Evolutionary conservation across 371 early-diverging fungal species (phyloP).

Genomic region (Entomophthora muscae): DNA sequence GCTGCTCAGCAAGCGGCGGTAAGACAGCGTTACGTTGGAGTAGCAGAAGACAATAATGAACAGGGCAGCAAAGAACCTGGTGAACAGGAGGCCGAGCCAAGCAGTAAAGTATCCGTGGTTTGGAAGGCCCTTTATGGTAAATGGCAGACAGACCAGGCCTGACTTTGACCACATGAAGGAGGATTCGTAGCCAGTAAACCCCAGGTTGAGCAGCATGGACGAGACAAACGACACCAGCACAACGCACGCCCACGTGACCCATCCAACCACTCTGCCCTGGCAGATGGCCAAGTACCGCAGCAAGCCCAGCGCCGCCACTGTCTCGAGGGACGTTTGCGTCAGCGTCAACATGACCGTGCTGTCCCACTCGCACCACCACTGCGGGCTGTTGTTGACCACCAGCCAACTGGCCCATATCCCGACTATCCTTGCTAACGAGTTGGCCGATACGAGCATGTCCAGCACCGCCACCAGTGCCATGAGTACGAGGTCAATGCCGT

Average conservation of each 20-base stretch:
- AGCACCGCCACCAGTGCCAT: not conserved
- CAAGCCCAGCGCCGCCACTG: not conserved
- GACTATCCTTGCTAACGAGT: not conserved
- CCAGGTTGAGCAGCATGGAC: not conserved
- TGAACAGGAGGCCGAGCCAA: not conserved
- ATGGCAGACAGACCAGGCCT: conserved; percentile 4
- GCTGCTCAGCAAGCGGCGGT: not conserved
- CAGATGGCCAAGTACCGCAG: conserved; percentile 3
- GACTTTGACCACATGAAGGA: conserved; percentile 1
- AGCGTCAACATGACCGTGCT: not conserved
- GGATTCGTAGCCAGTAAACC: not conserved
- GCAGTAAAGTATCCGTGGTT: not conserved
- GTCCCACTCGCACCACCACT: conserved; percentile 6
- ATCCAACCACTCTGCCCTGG: not conserved
- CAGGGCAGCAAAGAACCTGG: not conserved
- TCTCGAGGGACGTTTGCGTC: conserved; percentile 3
- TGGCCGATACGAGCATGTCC: not conserved
- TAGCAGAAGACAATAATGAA: conserved; percentile 3
- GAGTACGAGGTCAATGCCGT: not conserved
- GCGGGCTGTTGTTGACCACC: not conserved
- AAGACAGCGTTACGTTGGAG: not conserved
- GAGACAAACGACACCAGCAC: not conserved
- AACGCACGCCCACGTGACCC: not conserved
- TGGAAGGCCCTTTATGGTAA: not conserved
- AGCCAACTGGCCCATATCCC: not conserved